These are phyloP conservation scores for Dendrostoma leiphaemia DNA, from an alignment of 2,329 filamentous ascomycete genomes.

Conservation along the genomic window DNA sequence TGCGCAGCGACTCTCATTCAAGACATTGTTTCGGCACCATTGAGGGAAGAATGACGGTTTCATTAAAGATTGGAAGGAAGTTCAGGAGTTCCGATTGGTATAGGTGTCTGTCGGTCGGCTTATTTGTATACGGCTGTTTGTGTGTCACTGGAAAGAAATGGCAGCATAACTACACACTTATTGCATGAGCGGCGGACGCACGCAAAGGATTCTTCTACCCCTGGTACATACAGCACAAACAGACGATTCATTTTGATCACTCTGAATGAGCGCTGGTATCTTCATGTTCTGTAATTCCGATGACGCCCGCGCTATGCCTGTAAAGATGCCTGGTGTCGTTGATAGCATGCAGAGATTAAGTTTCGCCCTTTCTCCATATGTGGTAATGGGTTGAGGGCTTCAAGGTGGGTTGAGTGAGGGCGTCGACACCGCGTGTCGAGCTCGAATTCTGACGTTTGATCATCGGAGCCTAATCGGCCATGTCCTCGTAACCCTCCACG, in stretches of 20 bases:
- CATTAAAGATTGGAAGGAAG: not conserved
- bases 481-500: not conserved
- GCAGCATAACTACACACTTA: no score
- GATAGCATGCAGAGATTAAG: not conserved
- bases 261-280: not conserved
- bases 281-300: not conserved
- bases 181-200: not conserved
- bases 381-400: no score
- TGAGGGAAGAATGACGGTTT: not conserved
- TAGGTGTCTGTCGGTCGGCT: not conserved
- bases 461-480: not conserved
- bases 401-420: no score
- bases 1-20: not conserved
- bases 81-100: not conserved
- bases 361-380: not conserved
- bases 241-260: not conserved
- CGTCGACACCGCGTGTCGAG: no score
- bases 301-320: constrained; percentile 1
- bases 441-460: not conserved
- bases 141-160: not conserved
- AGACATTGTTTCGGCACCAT: not conserved
- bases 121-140: not conserved
- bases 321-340: not conserved
- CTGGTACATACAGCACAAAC: not conserved
- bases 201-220: not conserved